Conservation (phyloP, 768 basidiomycete species). For the Suillus spraguei region DNA sequence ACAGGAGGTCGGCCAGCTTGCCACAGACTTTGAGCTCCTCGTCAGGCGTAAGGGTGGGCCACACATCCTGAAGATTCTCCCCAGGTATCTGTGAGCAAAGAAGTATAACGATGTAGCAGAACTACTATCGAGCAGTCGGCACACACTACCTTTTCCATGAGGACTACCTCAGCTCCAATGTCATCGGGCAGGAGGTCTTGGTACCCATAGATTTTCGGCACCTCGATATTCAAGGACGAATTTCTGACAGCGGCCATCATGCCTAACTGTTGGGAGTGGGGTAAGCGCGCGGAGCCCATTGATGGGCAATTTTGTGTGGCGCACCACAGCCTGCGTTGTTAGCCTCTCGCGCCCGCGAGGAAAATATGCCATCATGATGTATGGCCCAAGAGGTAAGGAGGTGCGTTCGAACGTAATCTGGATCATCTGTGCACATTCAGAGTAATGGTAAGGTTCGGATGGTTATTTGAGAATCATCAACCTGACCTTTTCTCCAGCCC, state of each 20-base stretch:
- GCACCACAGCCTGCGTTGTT: slow-evolving; percentile 33
- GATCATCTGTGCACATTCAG: slow-evolving; percentile 26
- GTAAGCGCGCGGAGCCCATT: neutral
- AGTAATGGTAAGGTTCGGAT: slow-evolving; percentile 3
- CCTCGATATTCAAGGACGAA: slow-evolving; percentile 21
- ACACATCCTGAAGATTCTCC: slow-evolving; percentile 27
- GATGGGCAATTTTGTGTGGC: slow-evolving; percentile 10
- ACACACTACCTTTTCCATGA: slow-evolving; percentile 32
- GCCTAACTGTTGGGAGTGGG: slow-evolving; percentile 25
- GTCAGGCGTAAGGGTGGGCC: slow-evolving; percentile 24
- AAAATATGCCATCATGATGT: slow-evolving; percentile 33
- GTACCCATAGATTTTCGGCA: slow-evolving; percentile 34
- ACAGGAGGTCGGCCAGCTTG: slow-evolving; percentile 28
- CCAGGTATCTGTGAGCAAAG: slow-evolving; percentile 26
- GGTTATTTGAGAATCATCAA: neutral
- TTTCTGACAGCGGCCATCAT: slow-evolving; percentile 28
- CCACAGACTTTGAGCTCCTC: slow-evolving; percentile 26
- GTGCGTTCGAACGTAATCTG: slow-evolving; percentile 29
- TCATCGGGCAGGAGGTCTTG: slow-evolving; percentile 29
- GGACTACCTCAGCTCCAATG: slow-evolving; percentile 34
- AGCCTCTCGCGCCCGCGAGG: slow-evolving; percentile 29
- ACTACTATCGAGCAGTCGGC: neutral
- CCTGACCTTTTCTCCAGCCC: slow-evolving; percentile 33
- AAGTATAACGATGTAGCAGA: slow-evolving; percentile 11
- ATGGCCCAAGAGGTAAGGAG: slow-evolving; percentile 31